phyloP scores from a whole-genome alignment of 306 rosid species.

The Sicyos edulis region DNA sequence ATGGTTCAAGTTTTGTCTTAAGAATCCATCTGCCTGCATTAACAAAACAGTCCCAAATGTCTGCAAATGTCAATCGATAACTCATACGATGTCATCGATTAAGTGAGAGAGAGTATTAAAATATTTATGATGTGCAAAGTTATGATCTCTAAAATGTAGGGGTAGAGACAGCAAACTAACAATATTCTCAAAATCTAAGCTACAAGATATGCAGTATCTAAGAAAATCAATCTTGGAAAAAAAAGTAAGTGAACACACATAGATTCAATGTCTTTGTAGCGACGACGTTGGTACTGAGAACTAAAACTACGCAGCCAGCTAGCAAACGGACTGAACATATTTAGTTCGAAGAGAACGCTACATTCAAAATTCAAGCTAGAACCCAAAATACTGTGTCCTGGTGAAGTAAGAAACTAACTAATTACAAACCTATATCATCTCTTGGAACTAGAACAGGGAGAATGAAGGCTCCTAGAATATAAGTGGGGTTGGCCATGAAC shows the following conservation, averaged over 20 bases:
- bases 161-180: not conserved
- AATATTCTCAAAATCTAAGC: conserved; percentile 11
- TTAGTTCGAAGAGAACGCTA: not conserved
- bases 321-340: not conserved
- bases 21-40: not conserved
- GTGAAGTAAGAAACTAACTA: not conserved
- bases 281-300: not conserved
- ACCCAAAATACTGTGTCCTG: not conserved
- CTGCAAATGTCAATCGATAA: not conserved
- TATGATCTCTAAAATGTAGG: not conserved
- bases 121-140: not conserved
- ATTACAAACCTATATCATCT: not conserved
- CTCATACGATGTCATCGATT: not conserved
- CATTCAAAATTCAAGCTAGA: not conserved
- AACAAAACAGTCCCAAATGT: no score
- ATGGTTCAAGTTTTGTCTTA: not conserved
- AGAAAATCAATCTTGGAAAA: not conserved
- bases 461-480: not conserved
- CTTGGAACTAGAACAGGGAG: not conserved
- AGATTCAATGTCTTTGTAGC: not conserved
- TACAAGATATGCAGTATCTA: conserved; percentile 13
- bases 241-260: not conserved
- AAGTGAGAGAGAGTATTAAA: not conserved
- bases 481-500: not conserved
- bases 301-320: not conserved